Conservation (phyloP, 2,329 filamentous ascomycete genomes). For the Paracoccidioides lutzii region DNA sequence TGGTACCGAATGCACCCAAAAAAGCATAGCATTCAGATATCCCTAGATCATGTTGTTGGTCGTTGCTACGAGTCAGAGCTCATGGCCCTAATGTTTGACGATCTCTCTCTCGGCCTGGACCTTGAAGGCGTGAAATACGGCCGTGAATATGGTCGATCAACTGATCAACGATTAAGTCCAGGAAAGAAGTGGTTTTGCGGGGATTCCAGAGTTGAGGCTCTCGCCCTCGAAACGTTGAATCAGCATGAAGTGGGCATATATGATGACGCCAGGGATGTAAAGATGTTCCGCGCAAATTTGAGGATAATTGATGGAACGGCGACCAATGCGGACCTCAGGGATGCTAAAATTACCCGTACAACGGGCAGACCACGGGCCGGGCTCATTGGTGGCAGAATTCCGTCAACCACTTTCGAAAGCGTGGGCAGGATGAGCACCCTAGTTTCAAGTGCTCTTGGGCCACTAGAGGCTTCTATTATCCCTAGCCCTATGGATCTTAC, state of each 20-base stretch:
- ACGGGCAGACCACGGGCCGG: conserved; percentile 16
- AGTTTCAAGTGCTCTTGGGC: conserved; percentile 25
- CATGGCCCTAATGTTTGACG: conserved; percentile 33
- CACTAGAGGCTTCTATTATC: conserved; percentile 8
- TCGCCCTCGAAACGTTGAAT: conserved; percentile 44
- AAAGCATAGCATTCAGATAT: conserved; percentile 31
- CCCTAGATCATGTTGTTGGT: conserved; percentile 41
- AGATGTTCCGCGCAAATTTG: conserved; percentile 36
- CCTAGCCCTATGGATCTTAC: conserved; percentile 3
- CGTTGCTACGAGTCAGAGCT: conserved; percentile 42
- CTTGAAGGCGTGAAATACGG: conserved; percentile 34
- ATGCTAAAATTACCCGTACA: conserved; percentile 19
- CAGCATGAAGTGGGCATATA: conserved; percentile 38
- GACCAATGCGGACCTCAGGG: conserved; percentile 14
- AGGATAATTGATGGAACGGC: conserved; percentile 31
- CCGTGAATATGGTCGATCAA: conserved; percentile 33
- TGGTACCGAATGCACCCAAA: conserved; percentile 41
- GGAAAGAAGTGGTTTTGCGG: conserved; percentile 45
- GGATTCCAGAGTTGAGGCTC: conserved; percentile 42
- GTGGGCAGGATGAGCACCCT: conserved; percentile 28
- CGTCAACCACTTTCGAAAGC: conserved; percentile 16
- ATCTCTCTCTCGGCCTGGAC: conserved; percentile 32
- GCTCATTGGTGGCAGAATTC: conserved; percentile 10
- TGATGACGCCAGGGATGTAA: conserved; percentile 33
- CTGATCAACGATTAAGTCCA: conserved; percentile 37